Evolutionary conservation across 1,139 yeast species (phyloP).

Genomic region (Diutina rugosa): DNA sequence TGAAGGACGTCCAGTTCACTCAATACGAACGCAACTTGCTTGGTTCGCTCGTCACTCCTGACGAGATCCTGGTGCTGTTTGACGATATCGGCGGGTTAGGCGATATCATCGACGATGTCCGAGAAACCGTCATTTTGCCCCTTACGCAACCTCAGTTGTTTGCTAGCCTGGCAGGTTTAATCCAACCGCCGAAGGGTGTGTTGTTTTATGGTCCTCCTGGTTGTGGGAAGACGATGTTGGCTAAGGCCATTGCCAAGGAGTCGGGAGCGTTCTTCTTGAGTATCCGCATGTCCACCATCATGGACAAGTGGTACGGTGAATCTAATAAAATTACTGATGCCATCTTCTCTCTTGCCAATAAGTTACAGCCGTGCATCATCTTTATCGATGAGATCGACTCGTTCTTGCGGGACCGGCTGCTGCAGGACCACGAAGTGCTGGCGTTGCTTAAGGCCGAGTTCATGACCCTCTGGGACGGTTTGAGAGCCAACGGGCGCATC

Average conservation of each 20-base stretch:
- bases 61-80: conserved; percentile 65
- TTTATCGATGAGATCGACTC: conserved; percentile 96
- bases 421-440: conserved; percentile 90
- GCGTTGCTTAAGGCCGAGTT: conserved; percentile 93
- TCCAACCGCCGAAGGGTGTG: conserved; percentile 92
- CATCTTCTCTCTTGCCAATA: conserved; percentile 77
- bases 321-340: conserved; percentile 92
- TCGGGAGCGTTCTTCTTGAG: conserved; percentile 88
- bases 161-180: conserved; percentile 46
- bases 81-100: conserved; percentile 84
- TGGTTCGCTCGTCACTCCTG: conserved; percentile 72
- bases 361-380: conserved; percentile 87
- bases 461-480: conserved; percentile 97
- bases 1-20: conserved; percentile 42
- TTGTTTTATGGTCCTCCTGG: conserved; percentile 94
- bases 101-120: conserved; percentile 64
- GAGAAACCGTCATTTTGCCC: conserved; percentile 84
- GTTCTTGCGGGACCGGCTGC: conserved; percentile 74
- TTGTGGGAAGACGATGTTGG: conserved; percentile 95
- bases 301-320: conserved; percentile 99
- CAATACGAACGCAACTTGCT: conserved; percentile 71
- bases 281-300: conserved; percentile 83
- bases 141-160: conserved; percentile 62
- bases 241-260: conserved; percentile 88
- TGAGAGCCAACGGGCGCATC: conserved; percentile 63